phyloP scores from a whole-genome alignment of 768 basidiomycete genomes.

The Suillus hirtellus region DNA sequence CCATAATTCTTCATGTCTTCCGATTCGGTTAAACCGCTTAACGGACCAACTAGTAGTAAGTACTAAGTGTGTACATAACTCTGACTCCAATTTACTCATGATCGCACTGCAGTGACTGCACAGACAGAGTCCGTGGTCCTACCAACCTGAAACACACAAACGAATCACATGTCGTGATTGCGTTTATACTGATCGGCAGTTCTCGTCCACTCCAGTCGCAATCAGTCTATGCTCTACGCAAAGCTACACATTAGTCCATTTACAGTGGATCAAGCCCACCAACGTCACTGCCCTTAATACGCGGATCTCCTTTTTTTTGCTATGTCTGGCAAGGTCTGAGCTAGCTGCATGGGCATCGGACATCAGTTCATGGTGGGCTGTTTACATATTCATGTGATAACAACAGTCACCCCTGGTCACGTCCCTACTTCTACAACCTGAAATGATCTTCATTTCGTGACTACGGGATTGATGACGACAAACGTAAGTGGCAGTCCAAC shows the following conservation, averaged over 20 bases:
- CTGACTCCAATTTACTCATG: background rate
- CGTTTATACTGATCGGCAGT: background rate
- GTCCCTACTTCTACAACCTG: background rate
- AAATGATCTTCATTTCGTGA: background rate
- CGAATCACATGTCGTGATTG: background rate
- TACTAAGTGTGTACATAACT: background rate
- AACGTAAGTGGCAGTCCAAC: background rate
- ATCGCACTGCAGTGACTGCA: background rate
- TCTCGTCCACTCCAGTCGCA: background rate
- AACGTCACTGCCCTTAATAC: background rate
- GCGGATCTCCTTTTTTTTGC: background rate
- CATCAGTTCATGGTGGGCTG: background rate
- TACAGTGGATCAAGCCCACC: background rate
- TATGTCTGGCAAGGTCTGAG: background rate
- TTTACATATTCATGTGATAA: background rate
- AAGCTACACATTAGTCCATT: background rate
- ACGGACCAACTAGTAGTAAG: background rate
- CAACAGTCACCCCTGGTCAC: background rate
- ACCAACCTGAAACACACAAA: background rate
- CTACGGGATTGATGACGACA: background rate
- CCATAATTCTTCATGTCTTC: background rate
- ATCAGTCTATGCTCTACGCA: background rate
- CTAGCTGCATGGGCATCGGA: background rate
- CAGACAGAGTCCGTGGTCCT: background rate
- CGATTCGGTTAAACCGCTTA: background rate